Conservation (phyloP, 495 filamentous ascomycete species). For the Filosporella fistucella region DNA sequence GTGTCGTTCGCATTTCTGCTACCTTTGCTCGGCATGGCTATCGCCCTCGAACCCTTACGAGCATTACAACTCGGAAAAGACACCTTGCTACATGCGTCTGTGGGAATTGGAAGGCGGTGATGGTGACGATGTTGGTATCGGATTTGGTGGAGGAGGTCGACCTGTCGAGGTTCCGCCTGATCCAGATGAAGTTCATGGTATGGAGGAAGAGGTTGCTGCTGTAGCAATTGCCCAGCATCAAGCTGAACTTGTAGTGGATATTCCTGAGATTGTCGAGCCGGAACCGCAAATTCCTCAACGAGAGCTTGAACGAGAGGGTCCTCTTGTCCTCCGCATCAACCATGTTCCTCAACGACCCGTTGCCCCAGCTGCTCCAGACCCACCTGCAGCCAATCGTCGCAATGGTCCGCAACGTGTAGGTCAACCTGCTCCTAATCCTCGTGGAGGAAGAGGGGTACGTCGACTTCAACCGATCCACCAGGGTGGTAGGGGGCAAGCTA, state of each 20-base stretch:
- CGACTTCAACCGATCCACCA: background rate
- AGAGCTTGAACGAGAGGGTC: slow-evolving; percentile 39
- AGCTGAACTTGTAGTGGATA: background rate
- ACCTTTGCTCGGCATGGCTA: slow-evolving; percentile 89
- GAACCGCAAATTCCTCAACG: slow-evolving; percentile 16
- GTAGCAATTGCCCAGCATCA: background rate
- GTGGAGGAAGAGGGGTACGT: background rate
- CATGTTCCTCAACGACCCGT: slow-evolving; percentile 12
- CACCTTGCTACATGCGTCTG: slow-evolving; percentile 71
- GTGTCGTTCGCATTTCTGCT: slow-evolving; percentile 92
- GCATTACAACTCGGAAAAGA: slow-evolving; percentile 74
- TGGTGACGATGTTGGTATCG: slow-evolving; percentile 54
- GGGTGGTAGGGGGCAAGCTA: background rate
- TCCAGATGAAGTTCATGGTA: slow-evolving; percentile 7
- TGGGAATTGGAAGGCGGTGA: slow-evolving; percentile 90
- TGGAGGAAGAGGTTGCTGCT: slow-evolving; percentile 8
- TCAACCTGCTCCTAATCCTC: background rate
- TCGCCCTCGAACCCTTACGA: slow-evolving; percentile 73
- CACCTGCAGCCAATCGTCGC: slow-evolving; percentile 6
- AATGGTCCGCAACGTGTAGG: slow-evolving; percentile 1
- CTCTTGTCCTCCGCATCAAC: slow-evolving; percentile 48
- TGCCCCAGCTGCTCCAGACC: slow-evolving; percentile 9
- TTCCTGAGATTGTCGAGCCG: slow-evolving; percentile 17
- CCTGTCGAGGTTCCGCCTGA: slow-evolving; percentile 3
- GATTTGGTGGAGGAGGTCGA: slow-evolving; percentile 40